phyloP scores from a whole-genome alignment of 2,329 filamentous ascomycete genomes.

The Bipolaris sorokiniana region DNA sequence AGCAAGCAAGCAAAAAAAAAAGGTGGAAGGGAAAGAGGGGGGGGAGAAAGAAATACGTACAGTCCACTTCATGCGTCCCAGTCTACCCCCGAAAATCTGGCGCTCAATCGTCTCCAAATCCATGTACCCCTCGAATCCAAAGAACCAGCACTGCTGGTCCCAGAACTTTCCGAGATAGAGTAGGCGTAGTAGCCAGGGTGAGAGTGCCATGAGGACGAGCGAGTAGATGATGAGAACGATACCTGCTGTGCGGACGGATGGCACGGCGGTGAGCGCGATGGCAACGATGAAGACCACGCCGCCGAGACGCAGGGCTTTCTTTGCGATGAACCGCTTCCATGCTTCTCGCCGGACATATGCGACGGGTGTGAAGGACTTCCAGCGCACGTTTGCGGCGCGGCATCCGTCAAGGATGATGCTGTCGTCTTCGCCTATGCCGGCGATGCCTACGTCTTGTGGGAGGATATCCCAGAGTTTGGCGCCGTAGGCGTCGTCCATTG shows the following conservation, averaged over 20 bases:
- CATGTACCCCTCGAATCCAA: slow-evolving; percentile 54
- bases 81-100: slow-evolving; percentile 48
- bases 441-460: slow-evolving; percentile 49
- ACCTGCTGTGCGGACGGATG: neutral
- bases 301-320: slow-evolving; percentile 24
- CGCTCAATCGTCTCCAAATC: slow-evolving; percentile 48
- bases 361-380: slow-evolving; percentile 52
- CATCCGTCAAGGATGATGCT: slow-evolving; percentile 54
- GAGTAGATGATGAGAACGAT: slow-evolving; percentile 33
- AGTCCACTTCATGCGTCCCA: slow-evolving; percentile 48
- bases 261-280: slow-evolving; percentile 19
- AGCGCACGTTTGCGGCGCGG: slow-evolving; percentile 52
- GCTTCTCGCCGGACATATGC: slow-evolving; percentile 33
- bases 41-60: slow-evolving; percentile 16
- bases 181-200: slow-evolving; percentile 45
- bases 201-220: slow-evolving; percentile 35
- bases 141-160: slow-evolving; percentile 52
- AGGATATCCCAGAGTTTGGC: slow-evolving; percentile 56
- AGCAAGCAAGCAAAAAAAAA: no score
- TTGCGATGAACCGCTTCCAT: slow-evolving; percentile 35
- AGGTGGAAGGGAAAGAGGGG: neutral
- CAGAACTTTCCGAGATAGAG: slow-evolving; percentile 52
- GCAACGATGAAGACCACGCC: slow-evolving; percentile 26
- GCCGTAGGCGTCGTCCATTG: slow-evolving; percentile 51
- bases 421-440: slow-evolving; percentile 50